Base-by-base conservation (phyloP, 768 basidiomycete species). In the Wakefieldia striispora region DNA sequence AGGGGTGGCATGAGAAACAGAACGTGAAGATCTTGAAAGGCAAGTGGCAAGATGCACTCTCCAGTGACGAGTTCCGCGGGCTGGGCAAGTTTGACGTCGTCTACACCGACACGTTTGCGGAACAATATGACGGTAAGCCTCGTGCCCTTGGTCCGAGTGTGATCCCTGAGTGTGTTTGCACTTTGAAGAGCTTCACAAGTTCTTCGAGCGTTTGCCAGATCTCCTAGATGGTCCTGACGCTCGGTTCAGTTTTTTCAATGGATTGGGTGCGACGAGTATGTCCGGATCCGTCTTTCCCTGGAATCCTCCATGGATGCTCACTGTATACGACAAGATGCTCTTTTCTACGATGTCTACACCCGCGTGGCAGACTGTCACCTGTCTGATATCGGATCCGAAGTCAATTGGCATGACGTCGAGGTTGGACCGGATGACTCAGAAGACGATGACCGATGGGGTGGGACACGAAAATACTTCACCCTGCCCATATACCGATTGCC, bases 161-260 rank as follows among this genome's bases (percentile, higher is more conserved):
- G 34, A 33, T 8, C 17, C 21, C 29, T 42, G 26, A 46, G 9
- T 17, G 24, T 35, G 37, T 53, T 6, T 29, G 29, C 11, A 29
- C 29, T 29, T 24, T 46, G 14, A 49, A 74, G 87, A 87, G 53
- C 77, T 98, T 34, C 81, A 80, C 57, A 72, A 73, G 26, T 95
- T 98, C 71, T 97, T 99, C 67, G 81, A 83, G 47, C 72, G 78
- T 39, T 67, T 97, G 3, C 91, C 91, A 3, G 76, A 88, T 58
- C 75, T 99, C 5, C 74, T 97, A 14, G 75, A 77, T 19, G 83
- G 83, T 13, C 78, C 82, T n/a, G 74, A 83, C 13, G 86, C 88
- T n/a, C 75, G 82, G 14, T 90, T 95, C 64, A 87, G 92, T 52
- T 99, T 98, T 71, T 99, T 98, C 78, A 92, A 99, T 62, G 97